Conservation (phyloP, 2,329 filamentous ascomycete species). For the Claviceps humidiphila region DNA sequence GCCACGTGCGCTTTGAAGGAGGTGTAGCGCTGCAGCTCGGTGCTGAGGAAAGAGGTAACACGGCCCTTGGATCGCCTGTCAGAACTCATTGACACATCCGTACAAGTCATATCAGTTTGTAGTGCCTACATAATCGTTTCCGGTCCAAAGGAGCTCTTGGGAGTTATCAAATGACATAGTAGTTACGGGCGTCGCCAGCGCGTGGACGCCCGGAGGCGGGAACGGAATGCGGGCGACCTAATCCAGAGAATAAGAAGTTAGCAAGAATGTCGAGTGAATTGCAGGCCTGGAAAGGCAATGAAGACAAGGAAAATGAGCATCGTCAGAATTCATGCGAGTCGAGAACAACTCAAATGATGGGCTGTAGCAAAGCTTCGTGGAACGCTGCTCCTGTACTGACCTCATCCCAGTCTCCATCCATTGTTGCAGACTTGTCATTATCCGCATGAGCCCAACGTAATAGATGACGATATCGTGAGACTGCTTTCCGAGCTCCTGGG, state of each 20-base stretch:
- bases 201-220: slow-evolving; percentile 61
- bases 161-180: slow-evolving; percentile 79
- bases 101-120: neutral
- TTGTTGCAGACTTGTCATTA: slow-evolving; percentile 29
- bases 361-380: neutral
- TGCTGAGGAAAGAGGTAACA: slow-evolving; percentile 76
- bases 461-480: slow-evolving; percentile 3
- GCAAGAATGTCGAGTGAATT: neutral
- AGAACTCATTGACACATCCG: slow-evolving; percentile 8
- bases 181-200: slow-evolving; percentile 56
- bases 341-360: neutral
- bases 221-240: slow-evolving; percentile 72
- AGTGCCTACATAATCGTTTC: slow-evolving; percentile 66
- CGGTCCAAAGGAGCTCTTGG: slow-evolving; percentile 86
- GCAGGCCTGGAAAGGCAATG: neutral
- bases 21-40: slow-evolving; percentile 77
- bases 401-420: slow-evolving; percentile 59
- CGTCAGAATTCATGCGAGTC: neutral
- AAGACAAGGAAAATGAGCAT: neutral
- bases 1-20: slow-evolving; percentile 70
- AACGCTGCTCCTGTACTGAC: slow-evolving; percentile 23
- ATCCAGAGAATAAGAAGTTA: slow-evolving; percentile 4
- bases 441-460: slow-evolving; percentile 21
- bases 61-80: slow-evolving; percentile 50
- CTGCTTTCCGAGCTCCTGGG: slow-evolving; percentile 2